Evolutionary conservation across 2,329 filamentous ascomycete genomes (phyloP).

Genomic region (Exophiala bonariae): DNA sequence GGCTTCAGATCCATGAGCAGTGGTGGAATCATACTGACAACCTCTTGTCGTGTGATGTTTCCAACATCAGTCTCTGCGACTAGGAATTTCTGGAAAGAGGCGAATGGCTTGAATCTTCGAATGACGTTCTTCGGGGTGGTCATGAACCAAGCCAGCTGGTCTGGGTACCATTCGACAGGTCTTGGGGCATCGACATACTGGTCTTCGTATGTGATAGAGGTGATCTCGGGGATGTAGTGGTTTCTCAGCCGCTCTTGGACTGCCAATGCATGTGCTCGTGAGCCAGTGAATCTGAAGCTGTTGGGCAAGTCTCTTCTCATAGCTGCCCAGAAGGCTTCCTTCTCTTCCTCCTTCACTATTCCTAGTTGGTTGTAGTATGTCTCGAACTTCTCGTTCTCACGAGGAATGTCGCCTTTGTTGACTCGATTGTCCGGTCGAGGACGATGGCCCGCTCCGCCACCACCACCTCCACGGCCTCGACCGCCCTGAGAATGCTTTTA

Average conservation of each 20-base stretch:
- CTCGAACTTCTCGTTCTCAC: slow-evolving; percentile 82
- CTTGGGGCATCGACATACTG: slow-evolving; percentile 77
- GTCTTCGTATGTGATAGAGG: slow-evolving; percentile 80
- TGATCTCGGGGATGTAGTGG: slow-evolving; percentile 87
- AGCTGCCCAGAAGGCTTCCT: slow-evolving; percentile 77
- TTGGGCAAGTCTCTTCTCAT: slow-evolving; percentile 86
- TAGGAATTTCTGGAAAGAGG: slow-evolving; percentile 94
- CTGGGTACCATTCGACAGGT: slow-evolving; percentile 88
- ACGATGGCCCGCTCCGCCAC: slow-evolving; percentile 41
- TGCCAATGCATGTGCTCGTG: slow-evolving; percentile 91
- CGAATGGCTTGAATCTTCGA: slow-evolving; percentile 89
- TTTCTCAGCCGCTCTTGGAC: slow-evolving; percentile 87
- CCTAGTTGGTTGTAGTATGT: slow-evolving; percentile 79
- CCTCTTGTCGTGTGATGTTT: slow-evolving; percentile 96
- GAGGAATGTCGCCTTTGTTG: slow-evolving; percentile 64
- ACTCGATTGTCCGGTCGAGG: slow-evolving; percentile 37
- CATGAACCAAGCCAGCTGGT: slow-evolving; percentile 95
- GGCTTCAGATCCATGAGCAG: slow-evolving; percentile 87
- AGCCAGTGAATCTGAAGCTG: slow-evolving; percentile 96
- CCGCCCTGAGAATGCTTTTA: slow-evolving; percentile 25
- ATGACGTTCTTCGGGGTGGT: slow-evolving; percentile 96
- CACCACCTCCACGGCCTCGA: slow-evolving; percentile 44
- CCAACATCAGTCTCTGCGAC: slow-evolving; percentile 96
- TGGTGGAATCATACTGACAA: slow-evolving; percentile 98
- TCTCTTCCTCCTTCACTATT: slow-evolving; percentile 75